Evolutionary conservation across 2,329 filamentous ascomycete genomes (phyloP), one percentile per base, ranked within the genome.

Genomic region (Pseudogymnoascus sp.): DNA sequence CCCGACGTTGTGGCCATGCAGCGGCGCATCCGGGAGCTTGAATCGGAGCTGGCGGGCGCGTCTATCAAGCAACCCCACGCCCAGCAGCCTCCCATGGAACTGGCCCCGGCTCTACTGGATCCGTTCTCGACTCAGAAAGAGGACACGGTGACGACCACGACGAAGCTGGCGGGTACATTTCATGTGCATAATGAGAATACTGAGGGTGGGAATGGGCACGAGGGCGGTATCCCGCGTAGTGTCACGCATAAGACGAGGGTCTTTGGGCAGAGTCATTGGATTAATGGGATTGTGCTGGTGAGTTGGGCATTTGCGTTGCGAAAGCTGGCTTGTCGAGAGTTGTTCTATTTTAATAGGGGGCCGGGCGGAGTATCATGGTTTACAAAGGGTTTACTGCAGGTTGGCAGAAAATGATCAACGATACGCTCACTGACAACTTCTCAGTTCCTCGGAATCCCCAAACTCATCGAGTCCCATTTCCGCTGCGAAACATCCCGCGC

Each of bases 221-320:
- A 66, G 11, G 69, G 73, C 2, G 68, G 69, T 0, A 74, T 78
- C 0, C 73, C 72, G 1, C 77, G 77, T 6, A 77, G 76, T n/a
- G 72, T 82, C 7, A 75, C 77, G 18, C 80, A 84, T 65, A 87
- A 86, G 68, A 80, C 78, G 0, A 77, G 83, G 0, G 69, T 85
- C 0, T 82, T 84, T 67, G 84, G 83, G 0, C 79, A 79, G 67
- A 84, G 80, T 31, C 81, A 84, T 67, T 85, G 81, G 78, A 76
- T 83, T n/a, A 82, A 80, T 64, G 75, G 75, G 1, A 70, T 81
- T 10, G 67, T 74, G 0, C 66, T 82, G 50, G 81, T 84, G 68
- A 70, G 77, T 65, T 33, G n/a, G 16, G 56, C 4, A 18, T 23
- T 35, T 37, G 14, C 60, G 7, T 25, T 12, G 18, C 5, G 14